phyloP scores from a whole-genome alignment of 2,329 filamentous ascomycete species.

The Neofusicoccum laricinum region DNA sequence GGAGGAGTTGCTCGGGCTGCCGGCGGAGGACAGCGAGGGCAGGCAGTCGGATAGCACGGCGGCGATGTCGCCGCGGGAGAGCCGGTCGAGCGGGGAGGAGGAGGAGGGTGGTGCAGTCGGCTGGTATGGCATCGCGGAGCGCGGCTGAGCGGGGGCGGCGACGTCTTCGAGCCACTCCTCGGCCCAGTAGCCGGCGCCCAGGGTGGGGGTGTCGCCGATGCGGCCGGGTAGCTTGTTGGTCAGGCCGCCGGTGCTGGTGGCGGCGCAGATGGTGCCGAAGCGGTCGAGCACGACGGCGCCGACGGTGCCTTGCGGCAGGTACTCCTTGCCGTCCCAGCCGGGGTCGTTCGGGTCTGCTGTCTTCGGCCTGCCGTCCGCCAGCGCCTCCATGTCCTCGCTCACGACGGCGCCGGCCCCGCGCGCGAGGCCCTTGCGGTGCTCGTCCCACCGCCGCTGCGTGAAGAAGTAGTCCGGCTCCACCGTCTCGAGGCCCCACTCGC shows the following conservation, averaged over 20 bases:
- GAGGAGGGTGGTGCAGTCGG: slow-evolving; percentile 4
- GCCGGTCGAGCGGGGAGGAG: slow-evolving; percentile 24
- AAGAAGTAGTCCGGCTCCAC: slow-evolving; percentile 73
- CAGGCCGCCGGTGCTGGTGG: slow-evolving; percentile 69
- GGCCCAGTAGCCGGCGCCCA: slow-evolving; percentile 87
- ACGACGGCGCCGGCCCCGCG: slow-evolving; percentile 32
- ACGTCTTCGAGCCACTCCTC: slow-evolving; percentile 68
- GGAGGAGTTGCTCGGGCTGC: background rate
- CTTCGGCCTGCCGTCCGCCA: background rate
- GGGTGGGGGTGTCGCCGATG: slow-evolving; percentile 80
- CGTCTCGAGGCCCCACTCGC: slow-evolving; percentile 65
- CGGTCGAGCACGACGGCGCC: slow-evolving; percentile 78
- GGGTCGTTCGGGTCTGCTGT: slow-evolving; percentile 28
- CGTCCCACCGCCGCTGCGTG: slow-evolving; percentile 74
- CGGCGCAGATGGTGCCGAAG: slow-evolving; percentile 69
- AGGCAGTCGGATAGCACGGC: slow-evolving; percentile 60
- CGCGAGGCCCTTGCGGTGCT: slow-evolving; percentile 64
- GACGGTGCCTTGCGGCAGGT: slow-evolving; percentile 78
- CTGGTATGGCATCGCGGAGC: slow-evolving; percentile 23
- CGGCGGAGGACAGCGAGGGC: slow-evolving; percentile 44
- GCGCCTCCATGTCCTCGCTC: background rate
- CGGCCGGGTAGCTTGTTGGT: slow-evolving; percentile 86
- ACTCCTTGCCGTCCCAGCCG: slow-evolving; percentile 61
- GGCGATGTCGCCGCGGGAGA: slow-evolving; percentile 40
- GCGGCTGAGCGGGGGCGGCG: background rate